Percentiles rank a stretch among this genome's conserved stretches.
Conservation (phyloP, 192 early-diverging fungal species). For the Backusella morwellensis region DNA sequence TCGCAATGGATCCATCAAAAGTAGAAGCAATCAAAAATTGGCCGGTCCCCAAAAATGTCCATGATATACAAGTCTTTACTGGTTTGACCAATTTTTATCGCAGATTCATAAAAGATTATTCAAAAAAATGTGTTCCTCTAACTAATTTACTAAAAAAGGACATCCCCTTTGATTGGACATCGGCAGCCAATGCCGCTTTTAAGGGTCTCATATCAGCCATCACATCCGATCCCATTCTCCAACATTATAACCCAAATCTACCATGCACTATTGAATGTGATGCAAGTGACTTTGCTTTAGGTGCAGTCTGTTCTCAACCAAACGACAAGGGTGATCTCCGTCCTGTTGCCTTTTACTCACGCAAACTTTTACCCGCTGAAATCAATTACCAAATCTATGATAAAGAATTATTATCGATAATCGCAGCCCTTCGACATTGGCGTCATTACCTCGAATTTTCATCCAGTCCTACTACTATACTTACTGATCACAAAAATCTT, state of each 20-base stretch:
- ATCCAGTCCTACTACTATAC: slow-evolving; percentile 2
- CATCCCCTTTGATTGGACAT: not conserved
- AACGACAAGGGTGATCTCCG: slow-evolving; percentile 8
- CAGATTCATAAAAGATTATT: slow-evolving; percentile 23
- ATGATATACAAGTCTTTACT: slow-evolving; percentile 22
- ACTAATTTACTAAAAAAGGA: slow-evolving; percentile 19
- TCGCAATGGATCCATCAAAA: slow-evolving; percentile 9
- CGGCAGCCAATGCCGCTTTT: not conserved
- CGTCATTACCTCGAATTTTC: slow-evolving; percentile 35
- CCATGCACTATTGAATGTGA: too few relatives aligned
- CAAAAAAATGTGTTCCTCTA: slow-evolving; percentile 6
- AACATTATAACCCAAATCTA: not conserved
- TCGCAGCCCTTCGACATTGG: slow-evolving; percentile 25
- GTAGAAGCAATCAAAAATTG: slow-evolving; percentile 21
- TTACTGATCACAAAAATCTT: slow-evolving; percentile 40
- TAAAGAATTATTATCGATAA: slow-evolving; percentile 34
- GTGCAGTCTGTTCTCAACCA: not conserved
- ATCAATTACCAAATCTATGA: slow-evolving; percentile 41
- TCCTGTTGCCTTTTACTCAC: slow-evolving; percentile 31
- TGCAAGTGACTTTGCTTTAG: slow-evolving; percentile 6
- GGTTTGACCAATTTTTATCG: slow-evolving; percentile 32
- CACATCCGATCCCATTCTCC: not conserved
- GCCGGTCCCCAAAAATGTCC: slow-evolving; percentile 8
- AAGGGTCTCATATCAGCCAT: not conserved
- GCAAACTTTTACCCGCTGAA: slow-evolving; percentile 25